Evolutionary conservation across 1,284 basidiomycete species (phyloP), one percentile per base, ranked within the genome.

Genomic region (Marasmius oreades): DNA sequence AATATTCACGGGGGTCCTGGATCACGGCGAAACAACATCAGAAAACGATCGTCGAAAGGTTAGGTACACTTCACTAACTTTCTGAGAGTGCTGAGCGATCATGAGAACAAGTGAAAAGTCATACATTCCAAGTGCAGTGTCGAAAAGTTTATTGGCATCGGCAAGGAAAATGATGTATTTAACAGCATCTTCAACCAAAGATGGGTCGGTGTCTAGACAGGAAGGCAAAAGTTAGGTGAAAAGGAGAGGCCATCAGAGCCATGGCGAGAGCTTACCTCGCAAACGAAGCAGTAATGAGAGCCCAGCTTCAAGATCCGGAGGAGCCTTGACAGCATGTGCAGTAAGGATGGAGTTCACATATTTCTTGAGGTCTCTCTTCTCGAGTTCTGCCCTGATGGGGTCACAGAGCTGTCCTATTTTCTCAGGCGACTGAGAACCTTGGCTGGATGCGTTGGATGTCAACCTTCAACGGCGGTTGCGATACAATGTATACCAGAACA

Each of bases 121-220:
- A 71, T 99, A 99, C 94, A 98, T 98, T 23, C 97, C 96, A 23
- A 99, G 80, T 1, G 97, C 97, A 5, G 92, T 91, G 68, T 98
- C 88, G 73, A 95, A 99, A 2, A 99, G 80, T 60, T 82, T 83
- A 65, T 99, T 88, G 0, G 95, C 93, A 66, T 98, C 94, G 16
- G 94, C 93, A 31, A 99, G 82, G 79, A 98, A 99, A 69, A 99
- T 97, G 70, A 99, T 90, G 67, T 99, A 99, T 70, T 96, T 98
- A 66, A 98, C 91, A 2, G 96, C 96, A 56, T 98, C 95, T 67
- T 98, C 94, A 4, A 97, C 92, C 0, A 93, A 73, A 37, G 85
- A 79, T 0, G 88, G 83, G 61, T 92, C 82, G 8, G 77, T 78
- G 24, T 85, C 92, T 94, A 63, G 43, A 26, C 22, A 57, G 36